Base-by-base conservation (phyloP, 1,284 basidiomycete species). In the Trichosporon sp. region DNA sequence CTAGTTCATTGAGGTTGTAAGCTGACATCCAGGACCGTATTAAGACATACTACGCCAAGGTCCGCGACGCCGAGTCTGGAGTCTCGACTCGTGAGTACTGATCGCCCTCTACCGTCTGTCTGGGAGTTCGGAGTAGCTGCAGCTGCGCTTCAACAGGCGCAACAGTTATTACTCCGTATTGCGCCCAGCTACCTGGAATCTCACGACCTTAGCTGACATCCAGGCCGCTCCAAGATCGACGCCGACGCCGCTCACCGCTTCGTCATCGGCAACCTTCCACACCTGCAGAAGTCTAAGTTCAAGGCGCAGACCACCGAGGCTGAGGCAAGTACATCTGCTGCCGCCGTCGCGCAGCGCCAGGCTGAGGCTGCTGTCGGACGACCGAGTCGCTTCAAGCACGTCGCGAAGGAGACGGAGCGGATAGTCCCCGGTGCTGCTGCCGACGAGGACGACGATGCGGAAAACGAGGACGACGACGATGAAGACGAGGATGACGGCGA, bases 31-130 rank as follows among this genome's bases (percentile, higher is more conserved):
- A 67, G 77, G 77, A 83, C 40, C 66, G 66, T 12, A 67, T 67
- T 16, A 46, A 67, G 46, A 54, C 48, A 32, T 84, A 84, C 71
- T 84, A 81, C 63, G 70, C 70, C 51, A 84, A 84, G 69, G 75
- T 84, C 40, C 71, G 73, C 46, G 67, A 71, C 0, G 78, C 78
- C 7, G 83, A 82, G 71, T 70, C 78, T 8, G 76, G 78, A 2
- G 75, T 63, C 37, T 46, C 78, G 32, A 70, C 73, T 32, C 74
- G 80, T 81, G 51, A 72, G 79, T 79, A 14, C 40, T 43, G 11
- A 14, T n/a, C 43, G 2, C 11, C 38, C 38, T 40, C 12, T 26
- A 26, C 26, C 26, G 26, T 26, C 26, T 26, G 26, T 26, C 26
- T 26, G 26, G 26, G 26, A 26, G 26, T 26, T 2, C 26, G 26